phyloP scores from a whole-genome alignment of 768 basidiomycete genomes.

The Multifurca ochricompacta region DNA sequence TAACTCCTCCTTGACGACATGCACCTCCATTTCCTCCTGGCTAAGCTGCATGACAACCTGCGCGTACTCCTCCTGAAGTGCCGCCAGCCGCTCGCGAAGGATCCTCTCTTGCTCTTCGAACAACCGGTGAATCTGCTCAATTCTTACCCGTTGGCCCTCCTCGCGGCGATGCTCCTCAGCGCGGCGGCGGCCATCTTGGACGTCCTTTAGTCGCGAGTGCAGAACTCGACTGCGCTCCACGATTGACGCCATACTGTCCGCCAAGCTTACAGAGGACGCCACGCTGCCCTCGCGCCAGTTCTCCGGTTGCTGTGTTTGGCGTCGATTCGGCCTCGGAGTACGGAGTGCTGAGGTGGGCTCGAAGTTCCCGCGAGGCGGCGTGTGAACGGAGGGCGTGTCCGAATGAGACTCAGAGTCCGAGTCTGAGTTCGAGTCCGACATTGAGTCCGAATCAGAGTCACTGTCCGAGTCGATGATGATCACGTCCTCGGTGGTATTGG shows the following conservation, averaged over 20 bases:
- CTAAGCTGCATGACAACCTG: background rate
- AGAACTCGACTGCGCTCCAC: background rate
- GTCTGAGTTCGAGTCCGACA: background rate
- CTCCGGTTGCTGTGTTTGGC: background rate
- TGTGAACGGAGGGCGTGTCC: background rate
- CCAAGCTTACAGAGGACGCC: background rate
- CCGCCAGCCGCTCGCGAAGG: background rate
- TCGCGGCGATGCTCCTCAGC: background rate
- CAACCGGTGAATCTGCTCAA: background rate
- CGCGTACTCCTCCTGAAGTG: background rate
- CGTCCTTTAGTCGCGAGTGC: background rate
- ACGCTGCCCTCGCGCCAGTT: background rate
- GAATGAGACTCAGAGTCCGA: background rate
- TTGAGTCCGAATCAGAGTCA: background rate
- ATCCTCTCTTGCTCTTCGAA: background rate
- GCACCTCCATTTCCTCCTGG: background rate
- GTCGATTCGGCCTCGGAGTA: background rate
- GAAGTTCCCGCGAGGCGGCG: background rate
- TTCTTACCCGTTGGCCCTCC: background rate
- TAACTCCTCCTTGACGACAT: background rate
- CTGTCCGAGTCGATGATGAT: background rate
- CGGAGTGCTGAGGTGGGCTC: background rate
- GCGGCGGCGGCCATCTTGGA: background rate
- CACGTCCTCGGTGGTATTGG: background rate
- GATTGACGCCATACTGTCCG: conserved; percentile 3